Conservation (phyloP, 2,329 filamentous ascomycete species). For the Phoma sp. region DNA sequence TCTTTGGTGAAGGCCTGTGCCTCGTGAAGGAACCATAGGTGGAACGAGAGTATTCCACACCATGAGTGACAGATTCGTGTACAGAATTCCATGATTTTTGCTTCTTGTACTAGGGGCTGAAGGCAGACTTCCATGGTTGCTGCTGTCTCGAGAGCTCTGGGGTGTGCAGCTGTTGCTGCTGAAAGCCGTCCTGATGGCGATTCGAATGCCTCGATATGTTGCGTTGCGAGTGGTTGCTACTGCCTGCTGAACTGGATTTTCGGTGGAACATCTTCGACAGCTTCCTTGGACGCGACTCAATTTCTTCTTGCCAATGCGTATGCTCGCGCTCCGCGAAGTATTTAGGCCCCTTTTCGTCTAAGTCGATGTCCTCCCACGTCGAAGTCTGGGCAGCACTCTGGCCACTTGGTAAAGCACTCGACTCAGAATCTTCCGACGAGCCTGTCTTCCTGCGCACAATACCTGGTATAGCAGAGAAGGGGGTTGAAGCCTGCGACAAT, state of each 20-base stretch:
- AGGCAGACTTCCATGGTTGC: conserved; percentile 10
- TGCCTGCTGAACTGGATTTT: neutral
- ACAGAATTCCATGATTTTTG: too few relatives aligned
- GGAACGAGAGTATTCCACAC: too few relatives aligned
- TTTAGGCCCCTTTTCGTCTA: neutral
- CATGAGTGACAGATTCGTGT: too few relatives aligned
- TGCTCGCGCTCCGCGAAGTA: conserved; percentile 6
- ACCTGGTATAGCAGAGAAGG: conserved; percentile 11
- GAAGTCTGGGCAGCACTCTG: neutral
- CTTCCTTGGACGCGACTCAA: neutral
- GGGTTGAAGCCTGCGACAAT: conserved; percentile 29
- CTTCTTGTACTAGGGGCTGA: neutral
- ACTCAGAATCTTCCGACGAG: neutral
- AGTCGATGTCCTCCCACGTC: conserved; percentile 10
- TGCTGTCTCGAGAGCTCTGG: conserved; percentile 8
- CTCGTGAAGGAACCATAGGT: too few relatives aligned
- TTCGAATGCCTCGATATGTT: neutral
- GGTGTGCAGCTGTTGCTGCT: conserved; percentile 9
- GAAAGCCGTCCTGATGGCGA: conserved; percentile 2
- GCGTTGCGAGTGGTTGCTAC: neutral
- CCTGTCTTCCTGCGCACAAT: conserved; percentile 10
- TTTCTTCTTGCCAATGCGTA: conserved; percentile 10
- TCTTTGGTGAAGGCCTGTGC: too few relatives aligned
- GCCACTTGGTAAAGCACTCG: neutral
- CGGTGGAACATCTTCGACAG: neutral